A percentile compares a stretch with the other conserved stretches of the same genome.
Evolutionary conservation across 345 rosid genomes (phyloP).

Genomic region (Punica granatum): DNA sequence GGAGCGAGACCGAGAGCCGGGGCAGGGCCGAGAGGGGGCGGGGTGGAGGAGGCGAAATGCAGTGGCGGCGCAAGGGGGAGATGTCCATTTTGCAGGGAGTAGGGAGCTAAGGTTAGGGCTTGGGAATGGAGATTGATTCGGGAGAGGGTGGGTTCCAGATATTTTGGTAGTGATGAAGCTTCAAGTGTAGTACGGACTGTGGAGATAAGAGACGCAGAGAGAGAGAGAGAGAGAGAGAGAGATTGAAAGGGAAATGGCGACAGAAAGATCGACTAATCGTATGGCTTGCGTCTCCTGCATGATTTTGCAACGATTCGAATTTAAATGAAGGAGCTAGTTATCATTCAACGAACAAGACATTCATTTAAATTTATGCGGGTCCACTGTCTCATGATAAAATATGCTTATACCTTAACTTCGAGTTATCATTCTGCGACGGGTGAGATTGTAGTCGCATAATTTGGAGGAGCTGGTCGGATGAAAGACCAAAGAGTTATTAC

Average conservation of each 20-base stretch:
- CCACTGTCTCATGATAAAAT: too few relatives aligned
- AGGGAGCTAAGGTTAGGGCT: conserved; percentile 9
- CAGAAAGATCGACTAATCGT: too few relatives aligned
- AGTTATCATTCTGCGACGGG: too few relatives aligned
- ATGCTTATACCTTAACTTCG: too few relatives aligned
- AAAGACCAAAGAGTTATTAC: too few relatives aligned
- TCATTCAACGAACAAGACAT: too few relatives aligned
- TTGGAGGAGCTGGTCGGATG: too few relatives aligned
- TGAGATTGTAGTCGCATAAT: too few relatives aligned
- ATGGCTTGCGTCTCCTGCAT: too few relatives aligned
- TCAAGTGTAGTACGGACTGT: background rate
- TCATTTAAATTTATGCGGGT: too few relatives aligned
- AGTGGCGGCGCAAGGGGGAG: conserved; percentile 31
- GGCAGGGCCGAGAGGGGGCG: conserved; percentile 1
- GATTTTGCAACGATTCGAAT: too few relatives aligned
- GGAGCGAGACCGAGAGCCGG: conserved; percentile 14
- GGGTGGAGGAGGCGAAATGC: conserved; percentile 36
- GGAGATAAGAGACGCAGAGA: background rate
- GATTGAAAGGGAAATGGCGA: background rate
- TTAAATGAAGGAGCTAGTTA: too few relatives aligned
- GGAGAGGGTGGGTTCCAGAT: background rate
- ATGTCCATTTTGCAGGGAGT: conserved; percentile 22
- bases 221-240: background rate
- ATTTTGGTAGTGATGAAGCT: background rate
- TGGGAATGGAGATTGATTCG: background rate